Percentiles rank a stretch among this genome's conserved stretches.
Conservation (phyloP, 495 filamentous ascomycete species). For the Hypoxylon intermedium region DNA sequence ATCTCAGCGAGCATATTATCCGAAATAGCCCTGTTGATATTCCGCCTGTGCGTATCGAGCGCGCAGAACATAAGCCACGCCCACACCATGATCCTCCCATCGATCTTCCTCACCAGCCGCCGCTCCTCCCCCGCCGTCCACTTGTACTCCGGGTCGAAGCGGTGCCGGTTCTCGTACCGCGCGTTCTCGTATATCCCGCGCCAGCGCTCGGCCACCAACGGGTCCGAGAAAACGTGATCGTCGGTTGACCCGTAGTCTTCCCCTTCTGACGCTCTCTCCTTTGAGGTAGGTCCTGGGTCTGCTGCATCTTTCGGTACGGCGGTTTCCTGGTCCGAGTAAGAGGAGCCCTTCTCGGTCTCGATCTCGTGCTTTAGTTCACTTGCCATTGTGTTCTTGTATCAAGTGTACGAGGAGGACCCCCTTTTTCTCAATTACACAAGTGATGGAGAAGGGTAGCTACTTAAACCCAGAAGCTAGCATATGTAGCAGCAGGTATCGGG, state of each 20-base stretch:
- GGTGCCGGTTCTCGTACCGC: constrained; percentile 62
- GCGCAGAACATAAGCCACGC: constrained; percentile 57
- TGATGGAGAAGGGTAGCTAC: background rate
- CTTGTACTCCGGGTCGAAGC: constrained; percentile 58
- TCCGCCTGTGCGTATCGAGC: constrained; percentile 53
- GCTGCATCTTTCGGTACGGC: constrained; percentile 1
- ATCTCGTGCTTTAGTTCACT: background rate
- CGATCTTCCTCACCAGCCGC: constrained; percentile 56
- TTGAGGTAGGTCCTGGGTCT: background rate
- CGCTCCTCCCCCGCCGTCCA: constrained; percentile 60
- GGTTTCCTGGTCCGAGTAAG: constrained; percentile 11
- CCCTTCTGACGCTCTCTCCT: constrained; percentile 1
- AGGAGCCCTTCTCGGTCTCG: constrained; percentile 12
- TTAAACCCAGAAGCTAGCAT: background rate
- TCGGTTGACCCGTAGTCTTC: constrained; percentile 45
- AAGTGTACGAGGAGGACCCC: too few species aligned
- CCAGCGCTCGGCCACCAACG: constrained; percentile 56
- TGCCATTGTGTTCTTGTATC: too few species aligned
- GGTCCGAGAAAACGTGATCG: constrained; percentile 53
- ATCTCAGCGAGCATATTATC: constrained; percentile 51
- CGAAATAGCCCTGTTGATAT: constrained; percentile 56
- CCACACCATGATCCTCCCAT: constrained; percentile 46
- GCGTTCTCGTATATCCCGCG: constrained; percentile 56
- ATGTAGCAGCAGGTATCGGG: background rate
- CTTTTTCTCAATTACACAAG: too few species aligned